Evolutionary conservation across 2,329 filamentous ascomycete species (phyloP).

Genomic region (Fusarium haematococcum): DNA sequence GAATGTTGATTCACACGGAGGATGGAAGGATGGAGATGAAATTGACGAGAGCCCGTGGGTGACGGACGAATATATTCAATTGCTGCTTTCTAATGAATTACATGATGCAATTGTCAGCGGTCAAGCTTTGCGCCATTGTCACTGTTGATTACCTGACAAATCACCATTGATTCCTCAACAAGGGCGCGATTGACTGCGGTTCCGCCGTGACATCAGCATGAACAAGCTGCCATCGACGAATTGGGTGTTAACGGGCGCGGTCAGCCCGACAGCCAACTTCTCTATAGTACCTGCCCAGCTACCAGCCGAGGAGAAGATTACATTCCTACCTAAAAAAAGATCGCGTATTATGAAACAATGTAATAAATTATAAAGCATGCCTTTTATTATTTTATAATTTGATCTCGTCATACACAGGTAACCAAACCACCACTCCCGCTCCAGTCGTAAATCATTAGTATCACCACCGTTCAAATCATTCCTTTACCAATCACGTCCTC

Average conservation of each 20-base stretch:
- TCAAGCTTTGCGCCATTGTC: not conserved
- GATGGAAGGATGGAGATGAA: not conserved
- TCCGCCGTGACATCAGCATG: slow-evolving; percentile 17
- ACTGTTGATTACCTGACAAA: slow-evolving; percentile 23
- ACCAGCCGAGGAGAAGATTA: too few species aligned
- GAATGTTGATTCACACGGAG: not conserved
- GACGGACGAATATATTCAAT: slow-evolving; percentile 5
- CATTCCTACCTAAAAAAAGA: too few species aligned
- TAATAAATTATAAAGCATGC: too few species aligned
- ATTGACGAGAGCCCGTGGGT: not conserved
- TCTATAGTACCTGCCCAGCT: too few species aligned
- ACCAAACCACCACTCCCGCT: slow-evolving; percentile 6
- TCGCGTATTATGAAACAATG: too few species aligned
- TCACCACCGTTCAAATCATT: slow-evolving; percentile 4
- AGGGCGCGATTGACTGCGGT: slow-evolving; percentile 30
- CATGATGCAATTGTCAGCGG: slow-evolving; percentile 21
- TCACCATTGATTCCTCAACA: slow-evolving; percentile 19
- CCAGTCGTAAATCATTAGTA: slow-evolving; percentile 33
- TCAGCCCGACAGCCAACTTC: too few species aligned
- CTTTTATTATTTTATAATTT: too few species aligned
- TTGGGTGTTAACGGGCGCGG: not conserved
- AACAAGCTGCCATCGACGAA: slow-evolving; percentile 2
- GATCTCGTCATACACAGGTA: too few species aligned
- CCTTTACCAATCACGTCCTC: slow-evolving; percentile 42
- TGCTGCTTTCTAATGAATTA: not conserved